Conservation (phyloP, 2,329 filamentous ascomycete species). For the Calonectria pseudoturangicola region DNA sequence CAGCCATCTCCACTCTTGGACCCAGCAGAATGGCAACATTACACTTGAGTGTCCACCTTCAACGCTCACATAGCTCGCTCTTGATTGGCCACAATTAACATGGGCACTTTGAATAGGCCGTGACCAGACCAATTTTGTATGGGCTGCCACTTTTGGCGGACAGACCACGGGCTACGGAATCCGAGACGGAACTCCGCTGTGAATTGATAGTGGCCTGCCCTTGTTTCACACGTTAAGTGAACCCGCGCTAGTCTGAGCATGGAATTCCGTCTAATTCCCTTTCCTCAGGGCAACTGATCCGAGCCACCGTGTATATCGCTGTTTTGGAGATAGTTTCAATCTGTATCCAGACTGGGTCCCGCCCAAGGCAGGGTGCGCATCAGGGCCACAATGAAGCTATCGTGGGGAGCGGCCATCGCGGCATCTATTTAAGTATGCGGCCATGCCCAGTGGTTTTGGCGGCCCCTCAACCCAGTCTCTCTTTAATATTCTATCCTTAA, state of each 20-base stretch:
- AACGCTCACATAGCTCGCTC: background rate
- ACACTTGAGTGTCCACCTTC: background rate
- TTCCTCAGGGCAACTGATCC: background rate
- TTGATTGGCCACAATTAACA: background rate
- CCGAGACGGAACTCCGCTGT: background rate
- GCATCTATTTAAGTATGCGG: background rate
- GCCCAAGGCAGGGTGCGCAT: conserved; percentile 1
- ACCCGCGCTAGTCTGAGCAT: conserved; percentile 1
- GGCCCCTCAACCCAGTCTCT: conserved; percentile 6
- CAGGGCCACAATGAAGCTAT: background rate
- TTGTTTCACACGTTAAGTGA: conserved; percentile 1
- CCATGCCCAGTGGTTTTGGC: background rate
- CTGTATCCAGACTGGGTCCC: background rate
- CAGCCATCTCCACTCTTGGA: background rate
- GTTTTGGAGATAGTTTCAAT: background rate
- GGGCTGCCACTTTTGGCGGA: too few species aligned
- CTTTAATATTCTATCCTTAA: conserved; percentile 2
- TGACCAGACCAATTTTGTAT: too few species aligned
- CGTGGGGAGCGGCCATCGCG: background rate
- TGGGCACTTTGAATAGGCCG: background rate
- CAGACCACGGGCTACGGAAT: too few species aligned
- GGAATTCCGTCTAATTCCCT: background rate
- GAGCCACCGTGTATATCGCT: background rate
- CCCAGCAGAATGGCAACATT: conserved; percentile 11
- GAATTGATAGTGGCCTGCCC: background rate